Percentiles rank a stretch among this genome's conserved stretches.
These are phyloP conservation scores for Microbotryum violaceum DNA, from an alignment of 1,284 basidiomycete species.

Conservation along the genomic window DNA sequence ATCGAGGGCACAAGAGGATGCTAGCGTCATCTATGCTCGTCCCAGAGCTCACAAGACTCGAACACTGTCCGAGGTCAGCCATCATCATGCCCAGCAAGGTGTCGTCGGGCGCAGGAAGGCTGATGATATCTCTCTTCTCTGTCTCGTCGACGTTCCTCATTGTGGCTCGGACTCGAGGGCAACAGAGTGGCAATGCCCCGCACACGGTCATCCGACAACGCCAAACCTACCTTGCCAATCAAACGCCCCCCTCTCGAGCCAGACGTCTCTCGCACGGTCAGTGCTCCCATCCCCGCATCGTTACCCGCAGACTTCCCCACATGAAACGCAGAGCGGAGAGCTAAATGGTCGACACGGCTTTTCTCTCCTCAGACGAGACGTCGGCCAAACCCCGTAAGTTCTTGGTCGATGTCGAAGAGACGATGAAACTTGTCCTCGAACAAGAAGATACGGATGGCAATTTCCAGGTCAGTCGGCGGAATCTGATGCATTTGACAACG, in stretches of 20 bases:
- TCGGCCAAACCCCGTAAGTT: constrained; percentile 59
- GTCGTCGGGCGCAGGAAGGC: not conserved
- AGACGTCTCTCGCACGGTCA: constrained; percentile 30
- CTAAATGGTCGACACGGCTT: not conserved
- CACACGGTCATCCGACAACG: constrained; percentile 21
- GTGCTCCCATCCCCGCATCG: not conserved
- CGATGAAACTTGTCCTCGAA: constrained; percentile 88
- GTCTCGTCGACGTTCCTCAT: not conserved
- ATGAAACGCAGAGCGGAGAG: not conserved
- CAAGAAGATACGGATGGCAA: constrained; percentile 98
- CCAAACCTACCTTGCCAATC: constrained; percentile 14
- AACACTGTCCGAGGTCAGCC: constrained; percentile 22
- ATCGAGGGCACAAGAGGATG: constrained; percentile 24
- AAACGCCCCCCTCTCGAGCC: constrained; percentile 1
- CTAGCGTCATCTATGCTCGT: constrained; percentile 24
- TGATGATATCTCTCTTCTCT: too few species aligned
- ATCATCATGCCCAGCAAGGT: not conserved
- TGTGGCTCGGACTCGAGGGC: not conserved
- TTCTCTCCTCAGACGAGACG: constrained; percentile 42
- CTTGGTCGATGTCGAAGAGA: constrained; percentile 98
- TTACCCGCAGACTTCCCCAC: not conserved
- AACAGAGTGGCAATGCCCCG: not conserved
- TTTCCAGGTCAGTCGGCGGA: constrained; percentile 49
- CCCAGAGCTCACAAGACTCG: constrained; percentile 27
- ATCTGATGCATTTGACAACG: not conserved